Conservation (phyloP, 352 stramenopile species). For the Phytophthora agathidicida region DNA sequence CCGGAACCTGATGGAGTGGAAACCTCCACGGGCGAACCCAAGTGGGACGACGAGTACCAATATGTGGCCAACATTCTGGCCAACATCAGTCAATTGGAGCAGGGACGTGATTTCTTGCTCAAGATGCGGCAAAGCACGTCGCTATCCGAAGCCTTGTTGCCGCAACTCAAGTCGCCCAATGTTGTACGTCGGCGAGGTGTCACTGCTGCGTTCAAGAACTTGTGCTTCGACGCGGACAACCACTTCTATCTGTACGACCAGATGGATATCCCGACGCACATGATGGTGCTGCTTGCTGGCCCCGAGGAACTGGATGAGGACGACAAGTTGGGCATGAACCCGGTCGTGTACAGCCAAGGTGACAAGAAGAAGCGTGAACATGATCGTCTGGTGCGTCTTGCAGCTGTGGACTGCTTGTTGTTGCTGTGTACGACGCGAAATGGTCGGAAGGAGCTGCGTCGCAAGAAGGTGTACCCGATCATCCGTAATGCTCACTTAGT, state of each 20-base stretch:
- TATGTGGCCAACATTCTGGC: conserved; percentile 87
- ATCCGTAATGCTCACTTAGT: conserved; percentile 84
- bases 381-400: conserved; percentile 72
- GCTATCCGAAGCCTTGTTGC: conserved; percentile 65
- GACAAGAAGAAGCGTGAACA: conserved; percentile 87
- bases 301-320: conserved; percentile 79
- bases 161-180: conserved; percentile 84
- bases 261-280: conserved; percentile 80
- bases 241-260: conserved; percentile 91
- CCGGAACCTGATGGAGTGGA: conserved; percentile 82
- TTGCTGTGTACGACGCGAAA: conserved; percentile 82
- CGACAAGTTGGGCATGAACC: conserved; percentile 84
- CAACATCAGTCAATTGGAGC: conserved; percentile 85
- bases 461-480: conserved; percentile 89
- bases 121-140: conserved; percentile 74
- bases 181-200: conserved; percentile 80
- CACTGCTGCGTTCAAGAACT: conserved; percentile 71
- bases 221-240: conserved; percentile 90
- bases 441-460: conserved; percentile 77
- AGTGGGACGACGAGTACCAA: conserved; percentile 90
- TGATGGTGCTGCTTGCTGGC: conserved; percentile 75
- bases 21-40: conserved; percentile 67
- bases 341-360: conserved; percentile 73
- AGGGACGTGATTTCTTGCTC: conserved; percentile 80
- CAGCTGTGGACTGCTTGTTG: conserved; percentile 74